Evolutionary conservation across 768 basidiomycete genomes (phyloP).

Genomic region (Leucocoprinus birnbaumii): DNA sequence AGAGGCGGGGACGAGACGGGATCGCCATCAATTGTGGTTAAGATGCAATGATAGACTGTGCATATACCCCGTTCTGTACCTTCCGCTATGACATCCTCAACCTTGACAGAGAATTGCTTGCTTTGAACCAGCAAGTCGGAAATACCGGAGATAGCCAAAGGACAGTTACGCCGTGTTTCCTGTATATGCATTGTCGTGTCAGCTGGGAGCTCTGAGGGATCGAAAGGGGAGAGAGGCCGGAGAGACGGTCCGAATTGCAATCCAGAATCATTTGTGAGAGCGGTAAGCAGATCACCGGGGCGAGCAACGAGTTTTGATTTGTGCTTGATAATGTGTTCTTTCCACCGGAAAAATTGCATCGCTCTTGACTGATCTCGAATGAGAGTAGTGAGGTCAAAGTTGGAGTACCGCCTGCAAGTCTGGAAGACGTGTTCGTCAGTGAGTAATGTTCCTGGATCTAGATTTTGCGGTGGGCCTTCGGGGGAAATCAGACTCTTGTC

Average conservation of each 20-base stretch:
- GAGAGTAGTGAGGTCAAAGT: slow-evolving; percentile 22
- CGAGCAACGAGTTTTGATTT: slow-evolving; percentile 15
- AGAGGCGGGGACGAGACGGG: slow-evolving; percentile 13
- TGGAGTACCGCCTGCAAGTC: slow-evolving; percentile 18
- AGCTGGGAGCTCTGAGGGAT: slow-evolving; percentile 13
- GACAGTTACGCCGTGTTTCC: slow-evolving; percentile 10
- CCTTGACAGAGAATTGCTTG: slow-evolving; percentile 12
- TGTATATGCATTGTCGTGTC: slow-evolving; percentile 12
- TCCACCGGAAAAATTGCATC: slow-evolving; percentile 26
- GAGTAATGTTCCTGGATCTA: slow-evolving; percentile 6
- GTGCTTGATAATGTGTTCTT: slow-evolving; percentile 14
- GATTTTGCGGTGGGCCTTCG: slow-evolving; percentile 17
- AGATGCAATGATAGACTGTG: slow-evolving; percentile 15
- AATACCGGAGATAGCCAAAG: slow-evolving; percentile 9
- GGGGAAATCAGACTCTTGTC: slow-evolving; percentile 8
- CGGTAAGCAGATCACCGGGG: slow-evolving; percentile 16
- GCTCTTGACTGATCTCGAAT: slow-evolving; percentile 19
- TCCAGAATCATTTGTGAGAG: slow-evolving; percentile 9
- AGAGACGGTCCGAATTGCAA: not conserved
- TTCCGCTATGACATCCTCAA: slow-evolving; percentile 13
- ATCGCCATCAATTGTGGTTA: slow-evolving; percentile 18
- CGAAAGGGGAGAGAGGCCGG: slow-evolving; percentile 12
- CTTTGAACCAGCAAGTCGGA: slow-evolving; percentile 4
- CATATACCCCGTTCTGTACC: slow-evolving; percentile 9
- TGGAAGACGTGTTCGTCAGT: slow-evolving; percentile 20